phyloP scores from a whole-genome alignment of 1,139 yeast genomes.

The Pichia sp. region DNA sequence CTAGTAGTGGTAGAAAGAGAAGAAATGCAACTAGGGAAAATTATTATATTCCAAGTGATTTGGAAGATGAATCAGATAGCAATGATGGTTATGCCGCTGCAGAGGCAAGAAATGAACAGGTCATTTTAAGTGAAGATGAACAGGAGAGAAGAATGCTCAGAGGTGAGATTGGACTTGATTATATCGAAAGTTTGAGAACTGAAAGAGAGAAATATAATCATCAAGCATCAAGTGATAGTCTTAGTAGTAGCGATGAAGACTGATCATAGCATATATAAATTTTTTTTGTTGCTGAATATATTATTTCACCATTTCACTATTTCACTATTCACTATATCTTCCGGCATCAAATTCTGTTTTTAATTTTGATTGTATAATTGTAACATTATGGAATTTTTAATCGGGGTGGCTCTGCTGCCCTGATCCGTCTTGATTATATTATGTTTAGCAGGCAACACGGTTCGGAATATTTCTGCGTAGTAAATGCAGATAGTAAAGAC shows the following conservation, averaged over 20 bases:
- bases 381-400: no score
- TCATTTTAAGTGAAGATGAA: conserved; percentile 20
- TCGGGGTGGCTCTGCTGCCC: no score
- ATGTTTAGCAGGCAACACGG: no score
- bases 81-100: conserved; percentile 15
- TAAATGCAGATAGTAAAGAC: no score
- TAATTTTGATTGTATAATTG: no score
- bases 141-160: conserved; percentile 14
- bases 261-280: no score
- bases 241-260: conserved; percentile 10
- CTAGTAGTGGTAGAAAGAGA: conserved; percentile 2
- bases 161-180: conserved; percentile 15
- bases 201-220: conserved; percentile 6
- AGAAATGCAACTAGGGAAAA: conserved; percentile 18
- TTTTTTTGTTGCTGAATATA: no score
- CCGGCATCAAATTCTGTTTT: no score
- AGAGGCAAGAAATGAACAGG: conserved; percentile 15
- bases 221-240: conserved; percentile 4
- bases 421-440: no score
- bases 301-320: no score
- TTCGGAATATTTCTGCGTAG: no score
- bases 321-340: no score
- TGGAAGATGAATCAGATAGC: conserved; percentile 1
- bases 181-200: conserved; percentile 5
- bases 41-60: conserved; percentile 12